Evolutionary conservation across 352 stramenopile species (phyloP).

Genomic region (Pythium dissotocum): DNA sequence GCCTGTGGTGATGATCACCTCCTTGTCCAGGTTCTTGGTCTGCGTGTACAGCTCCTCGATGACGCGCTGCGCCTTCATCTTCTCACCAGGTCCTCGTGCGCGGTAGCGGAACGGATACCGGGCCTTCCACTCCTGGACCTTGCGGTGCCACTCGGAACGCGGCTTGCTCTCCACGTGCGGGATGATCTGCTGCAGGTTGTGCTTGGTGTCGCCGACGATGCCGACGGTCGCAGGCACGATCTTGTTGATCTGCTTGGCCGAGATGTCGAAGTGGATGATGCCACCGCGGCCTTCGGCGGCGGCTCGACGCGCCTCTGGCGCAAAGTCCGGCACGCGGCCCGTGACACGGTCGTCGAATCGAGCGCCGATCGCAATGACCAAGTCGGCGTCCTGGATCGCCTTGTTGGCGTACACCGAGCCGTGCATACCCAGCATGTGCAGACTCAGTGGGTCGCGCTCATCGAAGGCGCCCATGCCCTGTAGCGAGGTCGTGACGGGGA

Average conservation of each 20-base stretch:
- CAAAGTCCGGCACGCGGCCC: constrained; percentile 91
- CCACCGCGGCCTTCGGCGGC: constrained; percentile 89
- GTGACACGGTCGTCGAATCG: constrained; percentile 97
- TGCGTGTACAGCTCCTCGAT: constrained; percentile 94
- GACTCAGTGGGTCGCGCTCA: constrained; percentile 91
- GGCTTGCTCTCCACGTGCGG: constrained; percentile 79
- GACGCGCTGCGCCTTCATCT: constrained; percentile 94
- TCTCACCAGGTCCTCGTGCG: constrained; percentile 51
- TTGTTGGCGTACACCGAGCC: constrained; percentile 96
- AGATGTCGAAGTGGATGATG: constrained; percentile 97
- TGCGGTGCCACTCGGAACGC: constrained; percentile 91
- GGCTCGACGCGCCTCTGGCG: constrained; percentile 91
- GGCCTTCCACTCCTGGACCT: constrained; percentile 89
- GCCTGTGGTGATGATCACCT: constrained; percentile 94
- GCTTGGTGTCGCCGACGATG: constrained; percentile 85
- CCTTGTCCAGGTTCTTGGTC: constrained; percentile 84
- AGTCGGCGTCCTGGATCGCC: constrained; percentile 94
- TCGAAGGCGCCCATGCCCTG: constrained; percentile 94
- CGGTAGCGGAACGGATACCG: constrained; percentile 94
- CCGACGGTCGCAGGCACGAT: constrained; percentile 81
- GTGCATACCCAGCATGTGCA: constrained; percentile 98
- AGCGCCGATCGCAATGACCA: constrained; percentile 93
- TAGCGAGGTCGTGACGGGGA: constrained; percentile 95
- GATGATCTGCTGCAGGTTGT: constrained; percentile 92
- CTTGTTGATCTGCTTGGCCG: constrained; percentile 85